Base-by-base conservation (phyloP, 331 rosid genomes). In the Stylosanthes scabra region DNA sequence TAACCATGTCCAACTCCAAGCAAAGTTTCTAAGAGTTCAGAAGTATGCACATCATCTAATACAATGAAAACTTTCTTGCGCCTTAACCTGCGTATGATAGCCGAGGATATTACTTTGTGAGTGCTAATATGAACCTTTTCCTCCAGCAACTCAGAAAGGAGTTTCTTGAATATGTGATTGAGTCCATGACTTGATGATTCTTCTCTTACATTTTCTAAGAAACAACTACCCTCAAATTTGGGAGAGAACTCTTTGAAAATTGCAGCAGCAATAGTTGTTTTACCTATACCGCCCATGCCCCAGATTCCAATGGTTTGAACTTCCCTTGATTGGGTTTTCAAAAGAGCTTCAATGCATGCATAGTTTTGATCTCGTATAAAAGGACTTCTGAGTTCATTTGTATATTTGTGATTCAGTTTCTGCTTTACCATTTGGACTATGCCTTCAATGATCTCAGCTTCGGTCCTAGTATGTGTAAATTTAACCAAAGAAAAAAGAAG, bases 231-330 rank as follows among this genome's bases (percentile, higher is more conserved):
- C 3, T 72, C 68, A 7, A 40, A 64, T 66, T 14, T 46, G 10
- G 28, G 7, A 46, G 8, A 16, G 10, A 60, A 10, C 13, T 49
- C 40, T 2, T 31, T 37, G 49, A 16, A 34, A 3, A 61, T 8
- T 47, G 16, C 40, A 3, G 3, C 9, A 2, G 77, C 69, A 3
- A 72, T 11, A 11, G 77, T 59, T 10, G 68, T 72, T 50, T 72
- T 72, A 27, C 77, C 70, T 1, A 61, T 61, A 61, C 77, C 77
- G 4, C 77, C 77, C 77, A 72, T 71, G 25, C 76, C 68, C 76
- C 76, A 71, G 14, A 71, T 29, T 7, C 39, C 76, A n/a, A 71
- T n/a, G 0, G 3, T 15, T 59, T 15, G 41, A 59, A 59, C 50
- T 9, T 71, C 68, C 15, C 3, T 46, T 46, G 50, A 14, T 7